Evolutionary conservation across 2,329 filamentous ascomycete genomes (phyloP), one percentile per base, ranked within the genome.

Genomic region (Fusarium sp.): DNA sequence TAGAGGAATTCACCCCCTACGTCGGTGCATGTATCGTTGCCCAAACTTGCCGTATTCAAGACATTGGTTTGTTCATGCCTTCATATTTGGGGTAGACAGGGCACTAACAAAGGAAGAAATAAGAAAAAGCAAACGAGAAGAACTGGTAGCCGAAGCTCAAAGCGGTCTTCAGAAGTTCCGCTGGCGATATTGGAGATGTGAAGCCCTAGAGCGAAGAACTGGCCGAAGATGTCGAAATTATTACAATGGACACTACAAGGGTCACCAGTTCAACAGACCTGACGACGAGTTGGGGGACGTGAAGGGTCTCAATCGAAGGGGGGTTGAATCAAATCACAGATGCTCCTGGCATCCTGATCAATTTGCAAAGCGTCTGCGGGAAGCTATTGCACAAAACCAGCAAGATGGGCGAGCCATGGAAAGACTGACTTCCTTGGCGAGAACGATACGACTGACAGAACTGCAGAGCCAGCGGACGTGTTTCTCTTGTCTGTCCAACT

Each of bases 131-230:
- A 39, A 9, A 6, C 20, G 17, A 1, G 50, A 55, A 3, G 24
- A 18, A 0, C n/a, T 72, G 2, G 45, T 69, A 1, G 3, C 61
- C 4, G 57, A 72, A 32, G 69, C 68, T 6, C 53, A 6, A 22
- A 17, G 20, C 4, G 70, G 68, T 11, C 57, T 73, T 0, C 42
- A 69, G 20, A 57, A 60, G 4, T 73, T 69, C 18, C 53, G 64
- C 14, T 45, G 26, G 24, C 36, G 15, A 22, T 20, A 71, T 5
- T 73, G 70, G 70, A 50, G 70, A 17, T 73, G 70, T 17, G 70
- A 73, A 32, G 69, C 60, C 2, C 28, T 17, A 22, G 61, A 73
- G 15, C 15, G 8, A 15, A 6, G n/a, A 9, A 41, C 54, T 6
- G 41, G 24, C 2, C 39, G 42, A 17, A 30, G 65, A 54, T 70